These are phyloP conservation scores for Cladophialophora carrionii DNA, from an alignment of 2,329 filamentous ascomycete species.

Conservation along the genomic window DNA sequence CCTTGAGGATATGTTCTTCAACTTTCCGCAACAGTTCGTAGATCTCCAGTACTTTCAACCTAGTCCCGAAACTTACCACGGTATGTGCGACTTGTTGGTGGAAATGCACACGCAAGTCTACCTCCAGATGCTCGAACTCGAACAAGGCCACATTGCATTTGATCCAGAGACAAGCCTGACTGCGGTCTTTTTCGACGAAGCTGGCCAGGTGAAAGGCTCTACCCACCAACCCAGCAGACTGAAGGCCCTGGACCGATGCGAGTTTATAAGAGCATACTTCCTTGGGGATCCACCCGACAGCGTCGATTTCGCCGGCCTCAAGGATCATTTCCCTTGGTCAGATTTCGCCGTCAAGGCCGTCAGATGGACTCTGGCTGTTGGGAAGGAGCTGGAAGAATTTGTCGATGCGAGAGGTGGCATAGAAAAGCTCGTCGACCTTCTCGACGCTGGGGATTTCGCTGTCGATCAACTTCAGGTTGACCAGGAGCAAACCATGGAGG, in stretches of 20 bases:
- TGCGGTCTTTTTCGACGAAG: conserved; percentile 49
- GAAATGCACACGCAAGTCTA: conserved; percentile 60
- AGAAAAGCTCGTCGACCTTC: conserved; percentile 17
- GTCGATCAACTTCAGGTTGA: conserved; percentile 4
- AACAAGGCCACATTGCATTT: conserved; percentile 42
- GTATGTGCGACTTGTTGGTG: conserved; percentile 55
- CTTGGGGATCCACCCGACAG: conserved; percentile 42
- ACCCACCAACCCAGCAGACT: not conserved
- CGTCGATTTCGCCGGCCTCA: conserved; percentile 52
- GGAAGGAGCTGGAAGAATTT: conserved; percentile 22
- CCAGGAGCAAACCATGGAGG: not conserved
- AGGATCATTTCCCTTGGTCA: conserved; percentile 55
- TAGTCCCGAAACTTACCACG: conserved; percentile 40
- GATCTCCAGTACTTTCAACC: conserved; percentile 41
- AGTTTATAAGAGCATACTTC: conserved; percentile 38
- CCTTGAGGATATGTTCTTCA: conserved; percentile 27
- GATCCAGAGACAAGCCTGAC: conserved; percentile 48
- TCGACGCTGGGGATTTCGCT: conserved; percentile 15
- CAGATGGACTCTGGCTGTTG: conserved; percentile 46
- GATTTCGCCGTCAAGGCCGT: conserved; percentile 51
- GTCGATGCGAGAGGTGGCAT: conserved; percentile 28
- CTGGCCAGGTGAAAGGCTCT: conserved; percentile 12
- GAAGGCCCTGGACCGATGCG: conserved; percentile 11
- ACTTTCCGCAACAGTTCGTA: conserved; percentile 27
- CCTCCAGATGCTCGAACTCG: conserved; percentile 50